Conservation (phyloP, 208 protist species). For the Trypanosoma scelopori region DNA sequence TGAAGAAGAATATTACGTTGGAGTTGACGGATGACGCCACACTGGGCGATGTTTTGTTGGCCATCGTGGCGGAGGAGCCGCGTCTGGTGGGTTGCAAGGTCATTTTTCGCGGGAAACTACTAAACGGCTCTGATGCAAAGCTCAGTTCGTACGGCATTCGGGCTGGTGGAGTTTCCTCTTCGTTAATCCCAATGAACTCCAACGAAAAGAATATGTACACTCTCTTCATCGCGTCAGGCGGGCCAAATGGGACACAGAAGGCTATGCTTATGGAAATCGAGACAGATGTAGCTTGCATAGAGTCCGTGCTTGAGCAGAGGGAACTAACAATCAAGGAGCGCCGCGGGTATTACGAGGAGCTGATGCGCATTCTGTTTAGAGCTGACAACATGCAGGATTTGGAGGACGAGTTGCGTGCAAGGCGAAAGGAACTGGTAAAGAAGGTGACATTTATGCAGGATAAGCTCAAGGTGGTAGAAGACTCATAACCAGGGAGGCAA, state of each 20-base stretch:
- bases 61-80: constrained; percentile 31
- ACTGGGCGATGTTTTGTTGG: constrained; percentile 46
- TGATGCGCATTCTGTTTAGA: constrained; percentile 84
- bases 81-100: constrained; percentile 39
- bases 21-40: constrained; percentile 48
- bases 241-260: constrained; percentile 47
- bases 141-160: constrained; percentile 63
- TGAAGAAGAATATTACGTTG: constrained; percentile 36
- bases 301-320: constrained; percentile 18
- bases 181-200: constrained; percentile 9
- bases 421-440: constrained; percentile 61
- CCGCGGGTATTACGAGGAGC: constrained; percentile 78
- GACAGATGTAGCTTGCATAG: constrained; percentile 41
- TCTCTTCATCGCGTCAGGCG: constrained; percentile 58
- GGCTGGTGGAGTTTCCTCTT: constrained; percentile 9
- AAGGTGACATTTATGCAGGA: constrained; percentile 65
- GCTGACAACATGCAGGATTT: constrained; percentile 67
- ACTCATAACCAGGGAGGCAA: too few relatives aligned
- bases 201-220: constrained; percentile 18
- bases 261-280: constrained; percentile 72
- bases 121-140: constrained; percentile 35
- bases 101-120: constrained; percentile 60
- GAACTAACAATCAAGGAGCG: constrained; percentile 38
- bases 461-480: constrained; percentile 33
- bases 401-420: constrained; percentile 55